phyloP scores from a whole-genome alignment of 139 green algal species.

The Ettlia oleoabundans region DNA sequence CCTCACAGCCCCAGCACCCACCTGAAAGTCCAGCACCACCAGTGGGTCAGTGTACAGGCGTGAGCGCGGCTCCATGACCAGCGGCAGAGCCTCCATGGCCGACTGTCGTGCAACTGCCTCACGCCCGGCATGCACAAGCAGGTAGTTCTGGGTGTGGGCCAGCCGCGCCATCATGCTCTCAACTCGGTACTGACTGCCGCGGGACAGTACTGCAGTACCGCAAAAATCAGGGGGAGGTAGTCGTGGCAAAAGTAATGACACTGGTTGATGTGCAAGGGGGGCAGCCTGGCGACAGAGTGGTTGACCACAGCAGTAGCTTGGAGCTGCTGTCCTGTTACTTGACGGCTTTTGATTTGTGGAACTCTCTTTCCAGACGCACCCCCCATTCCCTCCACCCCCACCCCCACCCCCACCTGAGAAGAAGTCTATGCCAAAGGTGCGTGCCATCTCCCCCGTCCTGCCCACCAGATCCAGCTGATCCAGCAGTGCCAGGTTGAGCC shows the following conservation, averaged over 20 bases:
- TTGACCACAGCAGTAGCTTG: too few species aligned
- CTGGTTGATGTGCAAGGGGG: too few species aligned
- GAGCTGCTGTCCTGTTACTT: too few species aligned
- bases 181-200: slow-evolving; percentile 94
- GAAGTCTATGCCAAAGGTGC: slow-evolving; percentile 98
- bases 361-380: not conserved
- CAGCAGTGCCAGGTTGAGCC: slow-evolving; percentile 82
- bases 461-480: slow-evolving; percentile 91
- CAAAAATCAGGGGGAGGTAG: not conserved
- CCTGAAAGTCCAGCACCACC: slow-evolving; percentile 97
- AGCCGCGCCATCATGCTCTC: slow-evolving; percentile 94
- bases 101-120: slow-evolving; percentile 66
- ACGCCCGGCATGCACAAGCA: slow-evolving; percentile 45
- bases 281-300: too few species aligned
- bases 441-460: slow-evolving; percentile 86
- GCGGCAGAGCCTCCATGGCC: slow-evolving; percentile 90
- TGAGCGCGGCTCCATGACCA: slow-evolving; percentile 97
- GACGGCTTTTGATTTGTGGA: too few species aligned
- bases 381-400: not conserved
- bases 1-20: not conserved
- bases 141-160: slow-evolving; percentile 94
- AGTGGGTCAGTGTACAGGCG: slow-evolving; percentile 85
- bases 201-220: slow-evolving; percentile 56
- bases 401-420: slow-evolving; percentile 56
- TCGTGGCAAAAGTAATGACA: too few species aligned